Percentiles rank a stretch among this genome's conserved stretches.
Evolutionary conservation across 176 grass and related monocot species (phyloP).

Genomic region (Eremochloa ophiuroides): DNA sequence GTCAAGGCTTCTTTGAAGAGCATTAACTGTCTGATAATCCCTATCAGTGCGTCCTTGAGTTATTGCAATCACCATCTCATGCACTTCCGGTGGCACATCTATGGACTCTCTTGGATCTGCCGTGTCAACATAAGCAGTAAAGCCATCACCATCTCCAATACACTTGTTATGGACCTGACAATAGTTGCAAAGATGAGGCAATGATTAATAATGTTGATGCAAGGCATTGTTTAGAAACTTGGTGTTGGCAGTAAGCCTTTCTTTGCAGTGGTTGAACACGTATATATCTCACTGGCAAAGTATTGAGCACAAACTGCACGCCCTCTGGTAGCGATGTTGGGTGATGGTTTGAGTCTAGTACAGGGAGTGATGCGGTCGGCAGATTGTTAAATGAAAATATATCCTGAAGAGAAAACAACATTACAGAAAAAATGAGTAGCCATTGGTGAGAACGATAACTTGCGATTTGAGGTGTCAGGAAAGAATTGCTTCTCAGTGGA

Average conservation of each 20-base stretch:
- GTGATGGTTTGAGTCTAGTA: not conserved
- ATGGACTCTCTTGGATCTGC: slow-evolving; percentile 25
- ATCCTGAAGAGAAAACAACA: slow-evolving; percentile 24
- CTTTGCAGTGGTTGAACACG: not conserved
- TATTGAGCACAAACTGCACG: slow-evolving; percentile 37
- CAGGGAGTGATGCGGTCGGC: not conserved
- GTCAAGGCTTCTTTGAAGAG: slow-evolving; percentile 1
- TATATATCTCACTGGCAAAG: slow-evolving; percentile 35
- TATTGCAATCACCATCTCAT: slow-evolving; percentile 26
- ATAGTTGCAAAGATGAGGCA: not conserved
- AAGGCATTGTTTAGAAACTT: not conserved
- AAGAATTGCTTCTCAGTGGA: not conserved
- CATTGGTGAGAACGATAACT: not conserved
- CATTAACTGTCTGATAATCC: slow-evolving; percentile 22
- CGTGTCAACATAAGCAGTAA: slow-evolving; percentile 49
- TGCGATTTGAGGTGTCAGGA: not conserved
- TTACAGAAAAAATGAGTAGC: not conserved
- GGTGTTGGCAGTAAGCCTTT: not conserved
- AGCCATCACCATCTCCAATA: slow-evolving; percentile 58
- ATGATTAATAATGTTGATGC: not conserved
- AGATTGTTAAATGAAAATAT: slow-evolving; percentile 42
- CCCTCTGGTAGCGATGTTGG: slow-evolving; percentile 15
- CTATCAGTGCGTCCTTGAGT: slow-evolving; percentile 19
- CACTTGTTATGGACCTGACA: slow-evolving; percentile 27
- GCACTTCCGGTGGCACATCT: slow-evolving; percentile 24